Evolutionary conservation across 805 yeast genomes (phyloP).

Genomic region (Vanderwaltozyma yarrowii): DNA sequence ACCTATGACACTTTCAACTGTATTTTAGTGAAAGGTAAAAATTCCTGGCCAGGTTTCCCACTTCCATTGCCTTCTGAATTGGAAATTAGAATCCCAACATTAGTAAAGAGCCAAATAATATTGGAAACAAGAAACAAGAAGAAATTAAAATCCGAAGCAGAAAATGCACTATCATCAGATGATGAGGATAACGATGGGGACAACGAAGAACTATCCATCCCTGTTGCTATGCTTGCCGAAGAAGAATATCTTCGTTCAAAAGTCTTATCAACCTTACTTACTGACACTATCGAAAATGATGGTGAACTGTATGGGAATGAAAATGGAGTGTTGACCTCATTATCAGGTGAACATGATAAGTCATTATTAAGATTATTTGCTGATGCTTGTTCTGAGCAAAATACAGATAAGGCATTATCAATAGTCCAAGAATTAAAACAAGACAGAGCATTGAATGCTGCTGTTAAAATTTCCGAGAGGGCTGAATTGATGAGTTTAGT

Average conservation of each 20-base stretch:
- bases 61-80: constrained; percentile 75
- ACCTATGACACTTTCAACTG: constrained; percentile 62
- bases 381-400: constrained; percentile 56
- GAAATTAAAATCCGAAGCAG: constrained; percentile 20
- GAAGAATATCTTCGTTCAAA: constrained; percentile 54
- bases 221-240: constrained; percentile 36
- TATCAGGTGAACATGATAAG: constrained; percentile 58
- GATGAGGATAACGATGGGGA: constrained; percentile 12
- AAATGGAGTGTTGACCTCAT: constrained; percentile 41
- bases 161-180: constrained; percentile 9
- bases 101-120: constrained; percentile 24
- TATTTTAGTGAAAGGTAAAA: constrained; percentile 58
- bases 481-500: constrained; percentile 44
- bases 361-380: constrained; percentile 70
- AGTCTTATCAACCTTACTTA: constrained; percentile 50
- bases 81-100: constrained; percentile 57
- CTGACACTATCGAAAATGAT: constrained; percentile 42
- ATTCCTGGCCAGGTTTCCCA: constrained; percentile 69
- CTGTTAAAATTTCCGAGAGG: constrained; percentile 74
- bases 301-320: constrained; percentile 36
- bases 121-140: constrained; percentile 23
- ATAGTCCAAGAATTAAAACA: constrained; percentile 60
- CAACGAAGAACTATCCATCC: constrained; percentile 20
- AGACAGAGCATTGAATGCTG: constrained; percentile 75
- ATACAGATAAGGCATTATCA: constrained; percentile 55